phyloP scores from a whole-genome alignment of 2,329 filamentous ascomycete species.

The Coniochaeta pulveracea region DNA sequence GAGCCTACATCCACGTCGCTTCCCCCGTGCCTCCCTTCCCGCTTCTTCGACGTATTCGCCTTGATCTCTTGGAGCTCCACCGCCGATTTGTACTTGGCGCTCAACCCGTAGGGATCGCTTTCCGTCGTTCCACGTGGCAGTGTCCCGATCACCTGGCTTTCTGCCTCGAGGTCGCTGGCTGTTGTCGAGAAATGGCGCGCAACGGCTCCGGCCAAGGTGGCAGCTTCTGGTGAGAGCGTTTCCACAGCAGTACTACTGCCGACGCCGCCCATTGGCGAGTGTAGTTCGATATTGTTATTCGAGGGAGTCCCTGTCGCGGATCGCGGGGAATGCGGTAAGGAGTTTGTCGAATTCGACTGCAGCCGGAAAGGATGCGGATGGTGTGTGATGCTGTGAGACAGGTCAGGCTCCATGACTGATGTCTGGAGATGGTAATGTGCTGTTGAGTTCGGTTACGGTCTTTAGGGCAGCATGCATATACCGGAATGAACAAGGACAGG shows the following conservation, averaged over 20 bases:
- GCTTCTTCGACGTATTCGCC: conserved; percentile 71
- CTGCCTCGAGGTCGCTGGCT: conserved; percentile 38
- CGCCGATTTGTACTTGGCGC: conserved; percentile 64
- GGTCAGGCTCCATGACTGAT: conserved; percentile 30
- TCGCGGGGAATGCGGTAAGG: conserved; percentile 15
- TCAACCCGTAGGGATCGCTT: conserved; percentile 74
- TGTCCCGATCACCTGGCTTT: conserved; percentile 34
- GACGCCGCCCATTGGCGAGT: not conserved
- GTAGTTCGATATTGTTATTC: not conserved
- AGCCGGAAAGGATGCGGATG: conserved; percentile 33
- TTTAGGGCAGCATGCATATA: too few relatives aligned
- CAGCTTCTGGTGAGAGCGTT: not conserved
- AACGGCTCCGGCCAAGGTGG: conserved; percentile 6
- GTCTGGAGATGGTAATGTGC: too few relatives aligned
- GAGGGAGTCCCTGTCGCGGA: conserved; percentile 6
- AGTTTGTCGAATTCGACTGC: conserved; percentile 16
- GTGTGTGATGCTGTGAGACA: conserved; percentile 27
- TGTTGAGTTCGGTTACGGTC: too few relatives aligned
- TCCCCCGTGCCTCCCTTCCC: conserved; percentile 29
- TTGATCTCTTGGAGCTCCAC: conserved; percentile 67
- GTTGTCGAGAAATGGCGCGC: conserved; percentile 10
- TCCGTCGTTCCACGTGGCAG: conserved; percentile 48
- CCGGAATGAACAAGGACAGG: too few relatives aligned
- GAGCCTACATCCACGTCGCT: conserved; percentile 9
- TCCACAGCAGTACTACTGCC: conserved; percentile 6